phyloP scores from a whole-genome alignment of 2,329 filamentous ascomycete species.

The Fusarium stilboides region DNA sequence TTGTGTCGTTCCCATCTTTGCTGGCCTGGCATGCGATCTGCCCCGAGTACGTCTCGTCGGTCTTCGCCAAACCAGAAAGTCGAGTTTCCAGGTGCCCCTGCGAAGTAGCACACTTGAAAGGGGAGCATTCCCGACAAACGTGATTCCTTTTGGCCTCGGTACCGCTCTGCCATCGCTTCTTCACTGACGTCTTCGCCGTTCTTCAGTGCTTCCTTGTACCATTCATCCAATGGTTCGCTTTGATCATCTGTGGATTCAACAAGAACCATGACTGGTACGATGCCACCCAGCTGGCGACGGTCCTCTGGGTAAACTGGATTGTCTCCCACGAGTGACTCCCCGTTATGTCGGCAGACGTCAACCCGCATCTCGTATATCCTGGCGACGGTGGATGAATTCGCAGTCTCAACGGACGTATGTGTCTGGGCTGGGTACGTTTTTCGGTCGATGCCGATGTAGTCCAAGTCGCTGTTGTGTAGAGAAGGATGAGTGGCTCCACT shows the following conservation, averaged over 20 bases:
- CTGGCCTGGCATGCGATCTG: slow-evolving; percentile 50
- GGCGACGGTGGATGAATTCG: slow-evolving; percentile 20
- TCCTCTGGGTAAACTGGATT: slow-evolving; percentile 45
- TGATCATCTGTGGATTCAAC: slow-evolving; percentile 16
- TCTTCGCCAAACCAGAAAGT: slow-evolving; percentile 49
- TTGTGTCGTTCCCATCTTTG: slow-evolving; percentile 45
- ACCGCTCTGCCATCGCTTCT: slow-evolving; percentile 31
- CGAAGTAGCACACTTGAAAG: slow-evolving; percentile 48
- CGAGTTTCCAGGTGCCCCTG: slow-evolving; percentile 35
- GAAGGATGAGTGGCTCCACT: slow-evolving; percentile 45
- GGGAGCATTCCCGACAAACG: slow-evolving; percentile 48
- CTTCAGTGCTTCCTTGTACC: slow-evolving; percentile 7
- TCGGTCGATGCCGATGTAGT: slow-evolving; percentile 41
- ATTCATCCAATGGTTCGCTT: slow-evolving; percentile 22
- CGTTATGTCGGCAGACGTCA: slow-evolving; percentile 47
- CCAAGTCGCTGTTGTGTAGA: slow-evolving; percentile 40
- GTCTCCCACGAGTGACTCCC: slow-evolving; percentile 45
- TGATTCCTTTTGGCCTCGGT: slow-evolving; percentile 24
- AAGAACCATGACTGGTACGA: slow-evolving; percentile 46
- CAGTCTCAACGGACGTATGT: slow-evolving; percentile 32
- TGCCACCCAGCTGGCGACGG: slow-evolving; percentile 46
- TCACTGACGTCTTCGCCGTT: slow-evolving; percentile 41
- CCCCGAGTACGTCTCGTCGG: slow-evolving; percentile 46
- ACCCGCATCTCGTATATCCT: slow-evolving; percentile 47
- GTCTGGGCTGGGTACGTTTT: slow-evolving; percentile 44